phyloP scores from a whole-genome alignment of 139 green algal genomes.

The Chlorella sp. region DNA sequence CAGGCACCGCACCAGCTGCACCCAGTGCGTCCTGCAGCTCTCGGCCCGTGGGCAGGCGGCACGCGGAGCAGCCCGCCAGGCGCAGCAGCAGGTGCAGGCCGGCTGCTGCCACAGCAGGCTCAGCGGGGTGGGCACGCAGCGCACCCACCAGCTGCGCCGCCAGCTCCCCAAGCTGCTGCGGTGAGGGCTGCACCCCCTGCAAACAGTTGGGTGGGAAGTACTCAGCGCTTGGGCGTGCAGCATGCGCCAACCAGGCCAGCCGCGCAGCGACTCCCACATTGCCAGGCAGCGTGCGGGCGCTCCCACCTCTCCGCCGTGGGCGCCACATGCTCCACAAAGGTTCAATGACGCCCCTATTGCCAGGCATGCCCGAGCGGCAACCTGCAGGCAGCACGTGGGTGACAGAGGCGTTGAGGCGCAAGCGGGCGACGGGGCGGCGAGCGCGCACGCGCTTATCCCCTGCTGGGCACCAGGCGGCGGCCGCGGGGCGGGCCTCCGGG shows the following conservation, averaged over 20 bases:
- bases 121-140: background rate
- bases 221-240: too few relatives aligned
- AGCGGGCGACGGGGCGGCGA: background rate
- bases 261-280: too few relatives aligned
- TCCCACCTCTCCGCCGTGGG: background rate
- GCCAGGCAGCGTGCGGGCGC: too few relatives aligned
- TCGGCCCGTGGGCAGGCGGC: background rate
- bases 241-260: too few relatives aligned
- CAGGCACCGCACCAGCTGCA: slow-evolving; percentile 3
- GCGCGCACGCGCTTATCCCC: too few relatives aligned
- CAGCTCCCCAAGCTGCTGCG: background rate
- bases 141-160: background rate
- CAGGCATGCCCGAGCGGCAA: background rate
- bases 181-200: too few relatives aligned
- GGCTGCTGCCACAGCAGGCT: background rate
- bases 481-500: too few relatives aligned
- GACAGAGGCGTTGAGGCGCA: background rate
- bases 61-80: slow-evolving; percentile 19
- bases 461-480: too few relatives aligned
- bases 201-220: too few relatives aligned
- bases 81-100: slow-evolving; percentile 18
- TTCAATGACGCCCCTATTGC: background rate
- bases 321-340: background rate
- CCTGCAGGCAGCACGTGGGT: background rate
- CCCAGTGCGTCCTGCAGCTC: slow-evolving; percentile 10